Base-by-base conservation (phyloP, 2,329 filamentous ascomycete species). In the Sporothrix variecibatus region DNA sequence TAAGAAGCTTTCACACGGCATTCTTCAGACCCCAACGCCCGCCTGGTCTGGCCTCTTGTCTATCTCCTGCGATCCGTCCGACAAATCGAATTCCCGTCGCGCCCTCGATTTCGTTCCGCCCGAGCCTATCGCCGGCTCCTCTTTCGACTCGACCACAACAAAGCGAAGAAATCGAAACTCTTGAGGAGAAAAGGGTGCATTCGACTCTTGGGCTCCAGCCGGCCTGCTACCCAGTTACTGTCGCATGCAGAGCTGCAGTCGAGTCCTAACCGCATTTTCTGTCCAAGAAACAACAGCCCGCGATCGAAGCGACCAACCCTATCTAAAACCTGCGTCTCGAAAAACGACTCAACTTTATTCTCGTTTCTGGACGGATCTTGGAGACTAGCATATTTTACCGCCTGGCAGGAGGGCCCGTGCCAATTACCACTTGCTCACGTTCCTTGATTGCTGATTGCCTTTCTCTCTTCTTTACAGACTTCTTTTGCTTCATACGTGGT, bases 221-320 rank as follows among this genome's bases (percentile, higher is more conserved):
- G 15, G 38, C 38, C 62, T 2, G 11, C 34, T 7, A 43, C 62
- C 23, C 12, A 67, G n/a, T 28, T 20, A 46, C 38, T 28, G 62
- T 67, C 38, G 62, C 62, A 67, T 67, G 62, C 62, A 15, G 23
- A 46, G 38, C 23, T 60, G 23, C 62, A 28, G 12, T 67, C 62
- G 62, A 67, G 38, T 67, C 38, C 23, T 40, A 28, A 23, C 38
- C 38, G 26, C 62, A 23, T 23, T 20, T 43, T 46, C n/a, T 67
- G 23, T 28, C 12, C 23, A 12, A 46, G 9, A 28, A 62, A 28
- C 62, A 20, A 46, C 7, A 4, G 5, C 5, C n/a, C 15, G n/a
- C 11, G 38, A 67, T 12, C 43, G 38, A 46, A 67, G 15, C 60
- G 34, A 11, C 38, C 34, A 23, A 15, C 26, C 20, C 38, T 2